These are phyloP conservation scores for Nannochloropsis granulata DNA, from an alignment of 108 stramenopile species.

Conservation along the genomic window DNA sequence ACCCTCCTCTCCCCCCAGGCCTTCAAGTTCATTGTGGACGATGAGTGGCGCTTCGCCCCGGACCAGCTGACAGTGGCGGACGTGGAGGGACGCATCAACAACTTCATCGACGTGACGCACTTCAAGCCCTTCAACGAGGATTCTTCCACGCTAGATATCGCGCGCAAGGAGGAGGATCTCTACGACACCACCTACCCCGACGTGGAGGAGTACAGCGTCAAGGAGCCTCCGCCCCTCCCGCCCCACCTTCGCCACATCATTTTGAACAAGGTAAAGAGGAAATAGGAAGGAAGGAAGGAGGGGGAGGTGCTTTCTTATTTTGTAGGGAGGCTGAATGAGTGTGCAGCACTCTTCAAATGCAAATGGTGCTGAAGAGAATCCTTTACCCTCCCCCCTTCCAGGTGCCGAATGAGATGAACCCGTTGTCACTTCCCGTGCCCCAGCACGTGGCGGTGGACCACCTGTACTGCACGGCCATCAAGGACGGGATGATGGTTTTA, in stretches of 20 bases:
- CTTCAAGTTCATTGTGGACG: constrained; percentile 98
- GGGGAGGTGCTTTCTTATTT: too few relatives aligned
- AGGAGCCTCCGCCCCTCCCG: constrained; percentile 98
- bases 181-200: constrained; percentile 80
- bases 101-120: constrained; percentile 96
- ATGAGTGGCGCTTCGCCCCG: constrained; percentile 78
- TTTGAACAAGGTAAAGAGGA: constrained; percentile 70
- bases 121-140: constrained; percentile 91
- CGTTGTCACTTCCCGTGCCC: constrained; percentile 78
- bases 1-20: constrained; percentile 31
- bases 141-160: not conserved
- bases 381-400: not conserved
- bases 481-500: constrained; percentile 98
- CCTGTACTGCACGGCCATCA: constrained; percentile 96
- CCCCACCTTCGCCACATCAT: constrained; percentile 97
- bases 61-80: constrained; percentile 96
- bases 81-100: constrained; percentile 93
- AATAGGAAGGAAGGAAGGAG: not conserved
- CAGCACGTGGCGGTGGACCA: constrained; percentile 97
- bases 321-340: too few relatives aligned
- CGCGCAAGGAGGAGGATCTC: constrained; percentile 32
- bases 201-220: constrained; percentile 86
- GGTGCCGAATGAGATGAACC: constrained; percentile 57
- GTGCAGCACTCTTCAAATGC: too few relatives aligned
- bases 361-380: too few relatives aligned